Base-by-base conservation (phyloP, 805 yeast species). In the Spathaspora gorwiae region DNA sequence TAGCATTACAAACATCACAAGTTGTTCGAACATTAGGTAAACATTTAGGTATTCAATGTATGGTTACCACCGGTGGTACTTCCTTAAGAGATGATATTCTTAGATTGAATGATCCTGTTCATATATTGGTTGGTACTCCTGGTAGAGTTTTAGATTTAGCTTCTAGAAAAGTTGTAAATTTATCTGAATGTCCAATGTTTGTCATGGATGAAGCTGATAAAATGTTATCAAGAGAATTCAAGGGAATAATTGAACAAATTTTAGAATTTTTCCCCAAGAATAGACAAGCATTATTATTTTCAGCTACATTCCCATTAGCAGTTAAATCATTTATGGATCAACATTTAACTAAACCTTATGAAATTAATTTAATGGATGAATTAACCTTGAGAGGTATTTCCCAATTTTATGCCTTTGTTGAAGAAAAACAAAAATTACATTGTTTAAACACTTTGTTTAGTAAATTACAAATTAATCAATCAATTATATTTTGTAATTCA, bases 161-260 rank as follows among this genome's bases (percentile, higher is more conserved):
- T 6, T 78, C 90, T 30, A 84, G 96, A 73, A 76, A 79, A 44
- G 75, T 92, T 45, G 96, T 96, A 10, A 95, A 92, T 61, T 78
- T 94, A 48, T 81, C 87, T 45, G 86, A 84, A 50, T 88, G 96
- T 68, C 83, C 86, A 38, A 75, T 88, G 64, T 90, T 94, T 64
- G 83, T 95, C 44, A 90, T 94, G 97, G 99, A 94, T 67, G 99
- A 94, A 75, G 99, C 99, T 47, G 99, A 94, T 68, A 94, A 94
- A 67, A 87, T 94, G 86, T 78, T 94, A 48, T 81, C 94, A 34
- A 81, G 88, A 55, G 99, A 94, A 60, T 94, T 94, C 68, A 85
- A 86, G 54, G 79, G 80, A 32, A 83, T 90, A 46, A 87, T 92
- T 52, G 95, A 87, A 64, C 95, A 88, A 64, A 86, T 92, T 50